Percentiles rank a stretch among this genome's conserved stretches.
phyloP scores from a whole-genome alignment of 805 yeast genomes.

The Teunomyces funiuensis region DNA sequence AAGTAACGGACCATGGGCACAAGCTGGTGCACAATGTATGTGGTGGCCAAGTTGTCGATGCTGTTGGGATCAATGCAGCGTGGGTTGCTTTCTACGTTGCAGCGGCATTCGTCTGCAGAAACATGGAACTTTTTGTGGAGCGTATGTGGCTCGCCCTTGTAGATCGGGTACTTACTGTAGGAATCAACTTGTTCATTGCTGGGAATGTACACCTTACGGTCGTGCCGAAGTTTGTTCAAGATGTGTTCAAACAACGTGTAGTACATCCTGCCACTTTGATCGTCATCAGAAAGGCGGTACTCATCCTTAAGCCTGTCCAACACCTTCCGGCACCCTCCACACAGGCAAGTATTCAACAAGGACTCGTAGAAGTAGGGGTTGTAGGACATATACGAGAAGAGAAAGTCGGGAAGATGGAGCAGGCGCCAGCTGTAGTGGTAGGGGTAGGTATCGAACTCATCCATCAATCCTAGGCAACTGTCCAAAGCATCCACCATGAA shows the following conservation, averaged over 20 bases:
- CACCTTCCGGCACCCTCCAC: slow-evolving; percentile 35
- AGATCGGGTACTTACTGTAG: slow-evolving; percentile 29
- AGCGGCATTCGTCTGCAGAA: slow-evolving; percentile 18
- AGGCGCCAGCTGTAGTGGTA: no score
- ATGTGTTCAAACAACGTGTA: slow-evolving; percentile 32
- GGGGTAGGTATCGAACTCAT: no score
- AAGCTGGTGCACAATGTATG: slow-evolving; percentile 36
- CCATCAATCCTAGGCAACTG: no score
- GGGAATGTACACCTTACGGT: slow-evolving; percentile 37
- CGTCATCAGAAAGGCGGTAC: no score
- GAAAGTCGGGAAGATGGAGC: slow-evolving; percentile 33
- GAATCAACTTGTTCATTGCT: slow-evolving; percentile 25
- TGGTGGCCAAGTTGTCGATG: slow-evolving; percentile 35
- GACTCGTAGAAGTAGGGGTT: slow-evolving; percentile 36
- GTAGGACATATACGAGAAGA: slow-evolving; percentile 37
- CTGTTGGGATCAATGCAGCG: slow-evolving; percentile 18
- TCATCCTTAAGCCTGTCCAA: slow-evolving; percentile 20
- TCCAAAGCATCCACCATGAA: no score
- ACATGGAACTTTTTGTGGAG: slow-evolving; percentile 31
- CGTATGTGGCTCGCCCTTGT: slow-evolving; percentile 36
- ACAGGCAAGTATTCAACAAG: slow-evolving; percentile 35
- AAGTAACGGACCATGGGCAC: slow-evolving; percentile 30
- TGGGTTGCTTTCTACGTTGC: slow-evolving; percentile 25
- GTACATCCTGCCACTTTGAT: no score
- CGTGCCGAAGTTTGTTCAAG: slow-evolving; percentile 34